Conservation (phyloP, 208 protist species). For the Crithidia sp. region DNA sequence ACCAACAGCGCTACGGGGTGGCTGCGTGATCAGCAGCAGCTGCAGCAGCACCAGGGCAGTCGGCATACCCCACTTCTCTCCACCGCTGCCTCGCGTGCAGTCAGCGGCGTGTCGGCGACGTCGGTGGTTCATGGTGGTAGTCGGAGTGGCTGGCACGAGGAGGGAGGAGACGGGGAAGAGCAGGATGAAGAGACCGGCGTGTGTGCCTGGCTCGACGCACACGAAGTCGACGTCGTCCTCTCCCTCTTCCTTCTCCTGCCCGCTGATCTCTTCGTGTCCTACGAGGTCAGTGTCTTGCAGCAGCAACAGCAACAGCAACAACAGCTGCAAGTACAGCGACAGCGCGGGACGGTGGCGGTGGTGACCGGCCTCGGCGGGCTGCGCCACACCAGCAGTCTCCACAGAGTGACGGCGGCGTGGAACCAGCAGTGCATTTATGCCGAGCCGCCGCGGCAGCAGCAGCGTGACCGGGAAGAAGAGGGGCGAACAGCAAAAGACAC, state of each 20-base stretch:
- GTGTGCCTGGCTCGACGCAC: slow-evolving; percentile 32
- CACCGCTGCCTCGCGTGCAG: background rate
- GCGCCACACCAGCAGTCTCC: background rate
- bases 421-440: slow-evolving; percentile 17
- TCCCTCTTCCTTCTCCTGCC: slow-evolving; percentile 69
- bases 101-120: slow-evolving; percentile 12
- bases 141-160: too few relatives aligned
- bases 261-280: slow-evolving; percentile 78
- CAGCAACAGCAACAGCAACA: slow-evolving; percentile 20
- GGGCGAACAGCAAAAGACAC: background rate
- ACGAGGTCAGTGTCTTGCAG: slow-evolving; percentile 46
- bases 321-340: background rate
- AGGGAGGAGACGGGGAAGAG: background rate
- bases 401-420: slow-evolving; percentile 15
- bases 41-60: background rate
- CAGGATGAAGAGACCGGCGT: background rate
- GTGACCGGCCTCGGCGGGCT: background rate
- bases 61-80: background rate
- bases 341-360: background rate
- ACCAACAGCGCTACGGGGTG: slow-evolving; percentile 2
- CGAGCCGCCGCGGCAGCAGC: background rate
- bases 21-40: background rate
- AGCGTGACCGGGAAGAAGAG: background rate
- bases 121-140: background rate
- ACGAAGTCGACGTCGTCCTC: slow-evolving; percentile 38